Evolutionary conservation across 768 basidiomycete species (phyloP).

Genomic region (Brasilioporus rufonigricans): DNA sequence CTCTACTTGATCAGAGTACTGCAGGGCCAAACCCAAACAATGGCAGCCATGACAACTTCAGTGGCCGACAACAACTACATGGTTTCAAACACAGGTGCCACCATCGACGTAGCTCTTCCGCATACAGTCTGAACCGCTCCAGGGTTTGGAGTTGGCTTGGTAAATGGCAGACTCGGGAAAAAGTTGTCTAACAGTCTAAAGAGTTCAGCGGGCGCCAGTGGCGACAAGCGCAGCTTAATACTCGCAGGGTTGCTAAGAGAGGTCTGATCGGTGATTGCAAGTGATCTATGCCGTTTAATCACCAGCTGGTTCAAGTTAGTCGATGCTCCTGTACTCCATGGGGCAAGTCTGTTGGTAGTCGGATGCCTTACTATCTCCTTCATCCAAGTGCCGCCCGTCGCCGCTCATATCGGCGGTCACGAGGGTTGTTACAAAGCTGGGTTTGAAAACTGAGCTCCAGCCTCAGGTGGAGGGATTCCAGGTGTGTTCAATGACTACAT

Average conservation of each 20-base stretch:
- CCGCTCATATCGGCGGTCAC: background rate
- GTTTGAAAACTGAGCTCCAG: background rate
- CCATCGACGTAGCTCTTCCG: too few relatives aligned
- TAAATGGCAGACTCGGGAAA: too few relatives aligned
- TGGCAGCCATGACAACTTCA: background rate
- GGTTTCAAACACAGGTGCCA: background rate
- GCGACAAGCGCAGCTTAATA: background rate
- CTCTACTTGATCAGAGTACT: too few relatives aligned
- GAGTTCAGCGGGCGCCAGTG: background rate
- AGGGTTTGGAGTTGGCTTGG: too few relatives aligned
- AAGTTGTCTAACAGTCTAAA: background rate
- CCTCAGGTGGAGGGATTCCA: background rate
- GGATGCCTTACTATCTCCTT: background rate
- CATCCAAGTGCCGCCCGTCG: background rate
- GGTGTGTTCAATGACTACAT: too few relatives aligned
- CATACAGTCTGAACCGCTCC: too few relatives aligned
- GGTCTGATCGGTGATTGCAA: background rate
- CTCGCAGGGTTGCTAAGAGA: background rate
- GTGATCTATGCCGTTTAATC: background rate
- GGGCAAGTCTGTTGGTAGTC: background rate
- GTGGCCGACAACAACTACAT: background rate
- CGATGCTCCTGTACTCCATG: background rate
- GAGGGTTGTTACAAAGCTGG: background rate
- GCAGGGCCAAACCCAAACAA: too few relatives aligned
- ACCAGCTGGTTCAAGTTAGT: background rate